Evolutionary conservation across 768 basidiomycete genomes (phyloP), one percentile per base, ranked within the genome.

Genomic region (Kwoniella shandongensis): DNA sequence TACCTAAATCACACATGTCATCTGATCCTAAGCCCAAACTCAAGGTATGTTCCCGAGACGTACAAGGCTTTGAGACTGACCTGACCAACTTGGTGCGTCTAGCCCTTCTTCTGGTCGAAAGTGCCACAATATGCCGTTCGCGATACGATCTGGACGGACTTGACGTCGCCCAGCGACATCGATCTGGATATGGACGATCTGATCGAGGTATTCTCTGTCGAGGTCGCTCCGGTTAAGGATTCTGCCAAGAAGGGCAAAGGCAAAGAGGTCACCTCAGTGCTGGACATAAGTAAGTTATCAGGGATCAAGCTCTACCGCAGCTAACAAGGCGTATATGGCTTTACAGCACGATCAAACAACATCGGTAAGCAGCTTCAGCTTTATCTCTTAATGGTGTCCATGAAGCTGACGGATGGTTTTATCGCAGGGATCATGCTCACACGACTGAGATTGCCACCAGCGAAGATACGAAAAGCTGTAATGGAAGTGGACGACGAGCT

Each of bases 61-160:
- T 39, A n/a, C n/a, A n/a, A n/a, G n/a, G n/a, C n/a, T n/a, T n/a
- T n/a, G n/a, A n/a, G n/a, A n/a, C n/a, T n/a, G n/a, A n/a, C n/a
- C n/a, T n/a, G n/a, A n/a, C n/a, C n/a, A n/a, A n/a, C n/a, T n/a
- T n/a, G n/a, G n/a, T n/a, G n/a, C n/a, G n/a, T 11, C 1, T 46
- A 88, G 74, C 88, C 92, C 1, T 91, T 96, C 79, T 91, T 91
- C 74, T 94, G 92, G 91, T 87, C 85, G 62, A 93, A 94, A 65
- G 60, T 92, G 4, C 77, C 81, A n/a, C 72, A 70, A 12, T 63
- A 79, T 6, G 69, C 77, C 4, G 63, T 81, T 3, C 59, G 64
- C 2, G 66, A 81, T 6, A 88, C 88, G 1, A 81, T 97, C 10
- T 97, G 90, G 89, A 80, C 79, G 48, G 86, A 88, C 26, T 58